These are phyloP conservation scores for Nannochloropsis salina DNA, from an alignment of 108 stramenopile species.

Conservation along the genomic window DNA sequence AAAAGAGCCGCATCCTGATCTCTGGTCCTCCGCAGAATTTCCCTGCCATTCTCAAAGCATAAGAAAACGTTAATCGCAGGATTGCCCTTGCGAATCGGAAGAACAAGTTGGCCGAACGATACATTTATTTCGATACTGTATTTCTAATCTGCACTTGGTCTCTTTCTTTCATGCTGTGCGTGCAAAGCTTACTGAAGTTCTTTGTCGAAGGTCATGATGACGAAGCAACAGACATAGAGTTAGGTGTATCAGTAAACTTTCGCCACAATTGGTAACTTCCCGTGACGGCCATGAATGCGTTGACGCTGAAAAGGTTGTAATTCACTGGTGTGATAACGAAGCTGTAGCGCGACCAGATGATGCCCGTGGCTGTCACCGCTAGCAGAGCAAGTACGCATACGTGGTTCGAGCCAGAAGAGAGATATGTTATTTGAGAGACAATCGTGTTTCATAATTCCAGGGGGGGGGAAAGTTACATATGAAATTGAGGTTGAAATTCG, in stretches of 20 bases:
- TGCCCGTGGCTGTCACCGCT: slow-evolving; percentile 38
- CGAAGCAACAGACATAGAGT: too few relatives aligned
- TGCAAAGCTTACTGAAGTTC: too few relatives aligned
- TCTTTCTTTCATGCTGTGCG: too few relatives aligned
- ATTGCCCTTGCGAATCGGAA: too few relatives aligned
- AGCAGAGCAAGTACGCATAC: not conserved
- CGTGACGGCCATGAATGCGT: slow-evolving; percentile 47
- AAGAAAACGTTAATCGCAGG: too few relatives aligned
- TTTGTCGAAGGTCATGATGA: too few relatives aligned
- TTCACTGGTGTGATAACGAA: slow-evolving; percentile 51
- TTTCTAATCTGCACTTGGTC: too few relatives aligned
- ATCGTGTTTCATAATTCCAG: not conserved
- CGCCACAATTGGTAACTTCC: slow-evolving; percentile 44
- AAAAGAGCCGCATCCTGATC: too few relatives aligned
- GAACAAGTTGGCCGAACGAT: too few relatives aligned
- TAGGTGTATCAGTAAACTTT: slow-evolving; percentile 21
- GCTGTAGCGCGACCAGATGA: slow-evolving; percentile 52
- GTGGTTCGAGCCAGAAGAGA: not conserved
- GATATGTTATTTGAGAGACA: slow-evolving; percentile 24
- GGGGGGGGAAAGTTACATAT: not conserved
- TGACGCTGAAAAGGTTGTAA: slow-evolving; percentile 51
- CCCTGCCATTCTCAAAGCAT: too few relatives aligned
- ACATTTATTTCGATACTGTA: too few relatives aligned
- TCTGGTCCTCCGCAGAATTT: too few relatives aligned
- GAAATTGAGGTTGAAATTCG: not conserved